Percentiles rank a stretch among this genome's conserved stretches.
Evolutionary conservation across 306 rosid genomes (phyloP).

Genomic region (Vigna trinervia): DNA sequence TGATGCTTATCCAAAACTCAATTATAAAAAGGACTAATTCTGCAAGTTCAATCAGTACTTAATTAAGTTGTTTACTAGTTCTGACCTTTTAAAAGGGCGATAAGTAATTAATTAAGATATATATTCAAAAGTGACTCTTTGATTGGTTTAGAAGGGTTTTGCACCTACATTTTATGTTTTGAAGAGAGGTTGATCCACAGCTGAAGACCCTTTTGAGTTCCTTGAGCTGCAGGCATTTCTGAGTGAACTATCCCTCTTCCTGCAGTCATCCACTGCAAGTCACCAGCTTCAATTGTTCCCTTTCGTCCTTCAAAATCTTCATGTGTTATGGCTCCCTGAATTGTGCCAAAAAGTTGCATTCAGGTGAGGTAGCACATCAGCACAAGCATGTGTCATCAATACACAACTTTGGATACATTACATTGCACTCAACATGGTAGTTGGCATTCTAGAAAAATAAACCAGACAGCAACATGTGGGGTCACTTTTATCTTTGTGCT

Average conservation of each 20-base stretch:
- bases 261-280: slow-evolving; percentile 99
- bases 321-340: slow-evolving; percentile 80
- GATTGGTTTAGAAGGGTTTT: not conserved
- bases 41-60: not conserved
- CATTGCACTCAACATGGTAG: slow-evolving; percentile 34
- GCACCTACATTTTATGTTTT: slow-evolving; percentile 74
- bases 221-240: slow-evolving; percentile 90
- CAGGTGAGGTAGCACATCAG: slow-evolving; percentile 19
- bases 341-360: slow-evolving; percentile 30
- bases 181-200: slow-evolving; percentile 95
- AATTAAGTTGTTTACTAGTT: not conserved
- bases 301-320: slow-evolving; percentile 98
- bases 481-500: slow-evolving; percentile 32
- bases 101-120: not conserved
- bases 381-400: slow-evolving; percentile 28
- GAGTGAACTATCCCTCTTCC: slow-evolving; percentile 97
- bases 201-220: slow-evolving; percentile 88
- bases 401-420: slow-evolving; percentile 22
- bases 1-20: not conserved
- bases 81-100: not conserved
- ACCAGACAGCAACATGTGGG: slow-evolving; percentile 43
- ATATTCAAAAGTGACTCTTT: not conserved
- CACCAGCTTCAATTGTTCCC: slow-evolving; percentile 90
- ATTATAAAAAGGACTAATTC: not conserved
- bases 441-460: slow-evolving; percentile 43